phyloP scores from a whole-genome alignment of 805 yeast species.

The Saccharomycopsis selenospora region DNA sequence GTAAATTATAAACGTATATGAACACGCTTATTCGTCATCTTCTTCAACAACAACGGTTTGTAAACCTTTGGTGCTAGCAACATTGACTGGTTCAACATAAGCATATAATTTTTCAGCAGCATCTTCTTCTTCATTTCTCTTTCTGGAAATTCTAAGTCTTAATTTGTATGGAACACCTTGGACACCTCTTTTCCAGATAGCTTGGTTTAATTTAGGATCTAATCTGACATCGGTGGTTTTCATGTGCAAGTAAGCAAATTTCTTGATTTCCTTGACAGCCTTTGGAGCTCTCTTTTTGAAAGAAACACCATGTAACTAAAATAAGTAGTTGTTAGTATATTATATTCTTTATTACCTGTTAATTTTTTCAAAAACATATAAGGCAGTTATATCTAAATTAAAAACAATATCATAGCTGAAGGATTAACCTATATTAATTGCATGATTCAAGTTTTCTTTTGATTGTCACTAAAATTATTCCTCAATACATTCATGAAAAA shows the following conservation, averaged over 20 bases:
- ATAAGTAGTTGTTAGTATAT: slow-evolving; percentile 35
- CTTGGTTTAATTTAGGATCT: slow-evolving; percentile 97
- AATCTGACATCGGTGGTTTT: slow-evolving; percentile 98
- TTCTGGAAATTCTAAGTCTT: slow-evolving; percentile 98
- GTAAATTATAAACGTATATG: not conserved
- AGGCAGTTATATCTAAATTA: no score
- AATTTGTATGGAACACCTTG: slow-evolving; percentile 98
- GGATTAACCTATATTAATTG: no score
- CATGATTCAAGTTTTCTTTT: no score
- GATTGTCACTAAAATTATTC: no score
- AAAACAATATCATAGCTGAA: no score
- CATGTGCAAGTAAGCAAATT: slow-evolving; percentile 97
- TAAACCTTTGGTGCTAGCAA: slow-evolving; percentile 94
- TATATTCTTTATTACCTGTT: not conserved
- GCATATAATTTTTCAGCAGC: slow-evolving; percentile 97
- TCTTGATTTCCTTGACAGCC: slow-evolving; percentile 99
- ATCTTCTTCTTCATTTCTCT: slow-evolving; percentile 99
- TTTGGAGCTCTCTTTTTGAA: slow-evolving; percentile 99
- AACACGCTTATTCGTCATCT: slow-evolving; percentile 42
- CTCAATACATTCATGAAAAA: no score
- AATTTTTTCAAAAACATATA: not conserved
- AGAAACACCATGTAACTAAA: slow-evolving; percentile 91
- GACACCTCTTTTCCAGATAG: slow-evolving; percentile 99
- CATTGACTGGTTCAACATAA: slow-evolving; percentile 94
- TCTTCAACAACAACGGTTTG: slow-evolving; percentile 95